A percentile compares a stretch with the other conserved stretches of the same genome.
These are phyloP conservation scores for Backusella morwellensis DNA, from an alignment of 192 early-diverging fungal species.

Conservation along the genomic window DNA sequence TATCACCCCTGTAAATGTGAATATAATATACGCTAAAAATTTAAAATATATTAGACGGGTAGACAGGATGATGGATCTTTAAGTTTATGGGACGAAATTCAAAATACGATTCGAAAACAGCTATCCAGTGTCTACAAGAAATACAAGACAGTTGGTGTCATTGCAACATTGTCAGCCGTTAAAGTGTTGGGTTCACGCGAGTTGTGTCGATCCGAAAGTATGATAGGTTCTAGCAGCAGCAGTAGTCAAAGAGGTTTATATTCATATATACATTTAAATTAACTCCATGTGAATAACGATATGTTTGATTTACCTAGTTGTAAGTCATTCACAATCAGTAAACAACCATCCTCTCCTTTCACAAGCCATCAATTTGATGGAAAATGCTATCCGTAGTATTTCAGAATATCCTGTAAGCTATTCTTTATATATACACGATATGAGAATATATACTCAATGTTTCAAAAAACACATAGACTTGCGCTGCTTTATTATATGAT, in stretches of 20 bases:
- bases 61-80: slow-evolving; percentile 1
- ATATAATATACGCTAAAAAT: not conserved
- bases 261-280: not conserved
- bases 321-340: not conserved
- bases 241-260: slow-evolving; percentile 13
- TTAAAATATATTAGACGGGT: slow-evolving; percentile 5
- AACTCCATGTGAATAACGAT: not conserved
- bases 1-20: not conserved
- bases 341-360: slow-evolving; percentile 39
- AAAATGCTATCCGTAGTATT: slow-evolving; percentile 49
- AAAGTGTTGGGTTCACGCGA: slow-evolving; percentile 54
- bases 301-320: not conserved
- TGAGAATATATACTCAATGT: not conserved
- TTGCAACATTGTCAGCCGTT: slow-evolving; percentile 65
- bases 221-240: slow-evolving; percentile 11
- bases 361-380: slow-evolving; percentile 54
- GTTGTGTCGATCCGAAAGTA: not conserved
- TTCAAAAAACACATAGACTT: slow-evolving; percentile 48
- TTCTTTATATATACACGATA: not conserved
- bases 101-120: slow-evolving; percentile 74
- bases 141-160: slow-evolving; percentile 72
- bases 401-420: slow-evolving; percentile 40
- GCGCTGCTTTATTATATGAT: slow-evolving; percentile 66
- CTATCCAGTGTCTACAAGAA: slow-evolving; percentile 62
- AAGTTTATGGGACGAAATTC: slow-evolving; percentile 63